Evolutionary conservation across 1,284 basidiomycete species (phyloP).

Genomic region (Cryptococcus neoformans): DNA sequence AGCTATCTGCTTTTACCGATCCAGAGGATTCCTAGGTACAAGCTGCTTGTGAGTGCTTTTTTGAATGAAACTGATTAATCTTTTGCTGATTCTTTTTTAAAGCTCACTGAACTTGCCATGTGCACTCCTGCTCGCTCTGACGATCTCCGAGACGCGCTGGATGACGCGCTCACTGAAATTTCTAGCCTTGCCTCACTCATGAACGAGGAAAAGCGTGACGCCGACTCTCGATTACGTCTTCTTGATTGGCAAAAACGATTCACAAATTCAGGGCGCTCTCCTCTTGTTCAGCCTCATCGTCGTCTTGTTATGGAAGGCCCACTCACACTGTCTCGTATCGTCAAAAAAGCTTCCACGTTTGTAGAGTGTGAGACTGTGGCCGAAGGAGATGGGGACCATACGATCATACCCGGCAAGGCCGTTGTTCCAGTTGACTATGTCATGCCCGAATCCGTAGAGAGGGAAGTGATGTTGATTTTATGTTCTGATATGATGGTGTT

Average conservation of each 20-base stretch:
- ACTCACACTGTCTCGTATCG: conserved; percentile 77
- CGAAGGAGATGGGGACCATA: conserved; percentile 32
- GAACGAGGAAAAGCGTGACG: conserved; percentile 95
- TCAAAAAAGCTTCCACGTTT: conserved; percentile 61
- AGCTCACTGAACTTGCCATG: conserved; percentile 79
- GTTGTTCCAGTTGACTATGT: conserved; percentile 83
- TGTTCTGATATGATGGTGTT: conserved; percentile 85
- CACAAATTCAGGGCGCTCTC: conserved; percentile 85
- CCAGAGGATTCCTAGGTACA: conserved; percentile 94
- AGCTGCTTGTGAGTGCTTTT: conserved; percentile 65
- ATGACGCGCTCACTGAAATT: conserved; percentile 79
- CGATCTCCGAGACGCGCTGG: conserved; percentile 69
- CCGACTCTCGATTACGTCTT: conserved; percentile 81
- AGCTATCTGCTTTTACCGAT: conserved; percentile 92
- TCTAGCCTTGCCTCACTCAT: conserved; percentile 82
- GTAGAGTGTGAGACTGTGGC: conserved; percentile 55
- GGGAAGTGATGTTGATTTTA: conserved; percentile 43
- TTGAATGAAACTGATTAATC: not conserved
- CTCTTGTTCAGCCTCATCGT: conserved; percentile 96
- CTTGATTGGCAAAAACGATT: conserved; percentile 90
- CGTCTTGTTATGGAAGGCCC: conserved; percentile 85
- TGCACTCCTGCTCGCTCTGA: conserved; percentile 75
- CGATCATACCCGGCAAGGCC: conserved; percentile 53
- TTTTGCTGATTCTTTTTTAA: conserved; percentile 2
- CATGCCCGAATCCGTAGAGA: conserved; percentile 51